phyloP scores from a whole-genome alignment of 2,329 filamentous ascomycete species.

The Ilyonectria sp. region DNA sequence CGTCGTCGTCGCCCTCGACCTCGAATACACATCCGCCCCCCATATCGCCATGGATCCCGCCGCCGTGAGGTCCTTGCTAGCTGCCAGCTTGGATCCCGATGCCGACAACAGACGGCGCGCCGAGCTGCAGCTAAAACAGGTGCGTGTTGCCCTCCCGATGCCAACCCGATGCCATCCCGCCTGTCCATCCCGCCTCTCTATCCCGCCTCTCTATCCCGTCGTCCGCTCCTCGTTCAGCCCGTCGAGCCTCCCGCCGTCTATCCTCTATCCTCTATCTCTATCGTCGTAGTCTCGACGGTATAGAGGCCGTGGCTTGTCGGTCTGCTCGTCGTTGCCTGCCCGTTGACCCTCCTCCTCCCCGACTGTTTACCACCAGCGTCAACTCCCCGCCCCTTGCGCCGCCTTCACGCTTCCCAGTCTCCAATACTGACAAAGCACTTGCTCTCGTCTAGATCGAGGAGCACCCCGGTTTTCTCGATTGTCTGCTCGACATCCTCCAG shows the following conservation, averaged over 20 bases:
- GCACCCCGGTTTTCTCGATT: slow-evolving; percentile 90
- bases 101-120: slow-evolving; percentile 82
- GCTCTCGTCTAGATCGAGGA: slow-evolving; percentile 80
- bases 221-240: slow-evolving; percentile 26
- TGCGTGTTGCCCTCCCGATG: slow-evolving; percentile 59
- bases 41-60: slow-evolving; percentile 77
- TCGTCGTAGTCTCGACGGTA: slow-evolving; percentile 10
- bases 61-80: slow-evolving; percentile 82
- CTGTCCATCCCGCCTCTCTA: neutral
- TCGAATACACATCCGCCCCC: slow-evolving; percentile 40
- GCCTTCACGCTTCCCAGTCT: neutral
- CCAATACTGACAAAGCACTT: slow-evolving; percentile 39
- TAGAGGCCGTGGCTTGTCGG: slow-evolving; percentile 1
- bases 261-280: slow-evolving; percentile 4
- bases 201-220: slow-evolving; percentile 15
- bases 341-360: slow-evolving; percentile 10
- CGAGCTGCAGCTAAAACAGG: slow-evolving; percentile 86
- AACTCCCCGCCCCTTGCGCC: slow-evolving; percentile 39
- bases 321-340: slow-evolving; percentile 24
- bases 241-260: slow-evolving; percentile 17
- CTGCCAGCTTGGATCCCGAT: slow-evolving; percentile 82
- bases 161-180: slow-evolving; percentile 9
- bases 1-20: slow-evolving; percentile 44
- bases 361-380: slow-evolving; percentile 29
- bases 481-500: slow-evolving; percentile 91